phyloP scores from a whole-genome alignment of 148 eudicot species.

The Vaccinium vitisidaea region DNA sequence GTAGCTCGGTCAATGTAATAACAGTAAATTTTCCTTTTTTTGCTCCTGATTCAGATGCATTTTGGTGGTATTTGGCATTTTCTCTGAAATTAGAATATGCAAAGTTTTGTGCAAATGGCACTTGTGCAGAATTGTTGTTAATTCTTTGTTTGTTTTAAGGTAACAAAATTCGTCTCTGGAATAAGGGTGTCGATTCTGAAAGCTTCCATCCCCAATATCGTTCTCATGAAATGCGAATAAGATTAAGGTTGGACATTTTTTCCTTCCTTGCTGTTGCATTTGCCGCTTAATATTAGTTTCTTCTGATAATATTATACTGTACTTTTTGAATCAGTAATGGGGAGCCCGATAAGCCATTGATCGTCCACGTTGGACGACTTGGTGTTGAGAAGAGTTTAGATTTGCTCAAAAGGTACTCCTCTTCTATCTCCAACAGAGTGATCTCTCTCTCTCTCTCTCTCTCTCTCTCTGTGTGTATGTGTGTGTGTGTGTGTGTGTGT shows the following conservation, averaged over 20 bases:
- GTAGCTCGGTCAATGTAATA: not conserved
- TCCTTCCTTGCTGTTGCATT: not conserved
- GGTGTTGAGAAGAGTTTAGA: slow-evolving; percentile 68
- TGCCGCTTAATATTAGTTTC: slow-evolving; percentile 1
- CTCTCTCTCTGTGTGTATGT: not conserved
- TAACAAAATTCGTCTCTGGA: slow-evolving; percentile 81
- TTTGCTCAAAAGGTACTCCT: slow-evolving; percentile 48
- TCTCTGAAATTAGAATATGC: not conserved
- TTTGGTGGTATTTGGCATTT: not conserved
- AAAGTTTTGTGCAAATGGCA: not conserved
- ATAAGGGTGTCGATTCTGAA: slow-evolving; percentile 98
- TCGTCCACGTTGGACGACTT: slow-evolving; percentile 58
- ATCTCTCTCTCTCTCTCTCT: not conserved
- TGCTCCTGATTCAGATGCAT: slow-evolving; percentile 5
- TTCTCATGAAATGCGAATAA: slow-evolving; percentile 76
- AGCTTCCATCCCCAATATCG: slow-evolving; percentile 83
- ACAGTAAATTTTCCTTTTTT: not conserved
- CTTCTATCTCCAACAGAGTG: not conserved
- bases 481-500: no score
- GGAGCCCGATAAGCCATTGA: slow-evolving; percentile 52
- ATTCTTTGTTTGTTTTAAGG: slow-evolving; percentile 30
- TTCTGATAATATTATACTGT: not conserved
- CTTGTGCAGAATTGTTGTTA: not conserved
- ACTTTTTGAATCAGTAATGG: slow-evolving; percentile 55
- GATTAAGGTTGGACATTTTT: slow-evolving; percentile 53